Percentiles rank a stretch among this genome's conserved stretches.
These are phyloP conservation scores for Botrytis sinoallii DNA, from an alignment of 2,329 filamentous ascomycete genomes.

Conservation along the genomic window DNA sequence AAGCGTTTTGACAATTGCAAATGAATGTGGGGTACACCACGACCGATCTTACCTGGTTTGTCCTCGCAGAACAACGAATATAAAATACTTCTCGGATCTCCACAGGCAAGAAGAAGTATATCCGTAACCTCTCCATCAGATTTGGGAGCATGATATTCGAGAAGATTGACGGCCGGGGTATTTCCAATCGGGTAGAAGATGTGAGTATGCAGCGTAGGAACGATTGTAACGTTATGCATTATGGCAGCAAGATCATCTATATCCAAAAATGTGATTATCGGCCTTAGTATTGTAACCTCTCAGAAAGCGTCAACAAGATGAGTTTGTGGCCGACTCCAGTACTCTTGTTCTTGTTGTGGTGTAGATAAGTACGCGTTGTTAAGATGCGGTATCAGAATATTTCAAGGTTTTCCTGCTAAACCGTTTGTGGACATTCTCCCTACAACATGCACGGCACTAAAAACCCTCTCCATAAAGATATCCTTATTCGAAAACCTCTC, in stretches of 20 bases:
- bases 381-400: background rate
- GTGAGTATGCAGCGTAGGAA: background rate
- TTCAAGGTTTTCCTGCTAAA: background rate
- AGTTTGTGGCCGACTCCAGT: background rate
- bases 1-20: background rate
- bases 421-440: background rate
- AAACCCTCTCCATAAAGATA: background rate
- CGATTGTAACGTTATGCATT: background rate
- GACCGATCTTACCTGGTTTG: slow-evolving; percentile 12
- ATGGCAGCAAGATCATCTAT: background rate
- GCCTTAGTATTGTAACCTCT: background rate
- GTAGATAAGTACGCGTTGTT: background rate
- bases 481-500: background rate
- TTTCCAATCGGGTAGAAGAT: background rate
- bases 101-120: slow-evolving; percentile 16
- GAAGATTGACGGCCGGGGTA: background rate
- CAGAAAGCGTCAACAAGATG: background rate
- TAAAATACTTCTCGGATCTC: slow-evolving; percentile 17
- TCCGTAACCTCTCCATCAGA: background rate
- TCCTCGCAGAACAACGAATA: slow-evolving; percentile 18
- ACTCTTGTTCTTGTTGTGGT: background rate
- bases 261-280: background rate
- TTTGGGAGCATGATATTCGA: background rate
- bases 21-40: background rate
- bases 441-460: background rate